Percentiles rank a stretch among this genome's conserved stretches.
Conservation (phyloP, 2,329 filamentous ascomycete species). For the Xylaria hypoxylon region DNA sequence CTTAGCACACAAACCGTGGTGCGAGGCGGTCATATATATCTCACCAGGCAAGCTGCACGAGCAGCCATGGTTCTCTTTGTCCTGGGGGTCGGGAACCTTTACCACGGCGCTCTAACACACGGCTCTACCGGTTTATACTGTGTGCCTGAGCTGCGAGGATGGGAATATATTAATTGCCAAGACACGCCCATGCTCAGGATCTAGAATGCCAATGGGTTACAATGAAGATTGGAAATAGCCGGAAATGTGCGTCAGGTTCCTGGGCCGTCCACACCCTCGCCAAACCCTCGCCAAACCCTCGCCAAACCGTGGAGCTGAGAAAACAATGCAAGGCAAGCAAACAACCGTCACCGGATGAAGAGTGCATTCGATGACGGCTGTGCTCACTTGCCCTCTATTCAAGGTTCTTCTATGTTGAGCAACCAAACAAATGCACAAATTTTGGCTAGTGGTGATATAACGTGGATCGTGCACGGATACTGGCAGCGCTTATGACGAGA, state of each 20-base stretch:
- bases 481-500: conserved; percentile 33
- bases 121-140: conserved; percentile 42
- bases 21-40: conserved; percentile 46
- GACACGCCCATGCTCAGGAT: conserved; percentile 43
- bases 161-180: conserved; percentile 47
- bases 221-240: conserved; percentile 47
- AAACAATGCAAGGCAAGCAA: conserved; percentile 35
- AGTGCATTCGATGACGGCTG: conserved; percentile 23
- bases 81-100: conserved; percentile 38
- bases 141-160: conserved; percentile 42
- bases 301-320: conserved; percentile 34
- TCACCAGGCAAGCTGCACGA: conserved; percentile 37
- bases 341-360: conserved; percentile 36
- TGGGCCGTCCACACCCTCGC: conserved; percentile 39
- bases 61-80: conserved; percentile 36
- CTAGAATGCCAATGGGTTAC: conserved; percentile 40
- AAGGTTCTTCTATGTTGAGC: background rate
- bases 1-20: conserved; percentile 27
- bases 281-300: no score
- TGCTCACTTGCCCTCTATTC: background rate
- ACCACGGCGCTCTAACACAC: conserved; percentile 35
- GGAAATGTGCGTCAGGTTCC: conserved; percentile 45
- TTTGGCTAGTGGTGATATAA: conserved; percentile 15
- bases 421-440: conserved; percentile 5
- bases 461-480: conserved; percentile 39